Evolutionary conservation across 176 grass and related monocot genomes (phyloP), one percentile per base, ranked within the genome.

Genomic region (Eleusine indica): DNA sequence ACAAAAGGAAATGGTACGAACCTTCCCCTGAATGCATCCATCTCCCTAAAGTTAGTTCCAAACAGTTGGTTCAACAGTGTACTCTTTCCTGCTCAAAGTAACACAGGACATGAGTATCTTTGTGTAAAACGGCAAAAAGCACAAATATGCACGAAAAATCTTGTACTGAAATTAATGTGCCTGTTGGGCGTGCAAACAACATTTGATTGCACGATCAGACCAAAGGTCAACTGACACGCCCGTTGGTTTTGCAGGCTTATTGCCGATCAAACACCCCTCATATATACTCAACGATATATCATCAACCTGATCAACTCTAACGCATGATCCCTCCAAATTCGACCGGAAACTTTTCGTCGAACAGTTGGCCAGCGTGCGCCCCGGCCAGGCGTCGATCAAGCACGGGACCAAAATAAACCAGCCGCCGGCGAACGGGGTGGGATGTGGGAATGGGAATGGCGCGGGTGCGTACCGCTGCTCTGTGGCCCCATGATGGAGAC

Each of bases 11-110:
- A 62, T 5, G 28, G 5, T 29, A 41, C 18, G 47, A 94, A 97
- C 95, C 95, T 94, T 86, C 95, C 95, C 42, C 83, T 94, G 75
- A 94, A 97, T 21, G 95, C 88, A 86, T 97, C 92, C 95, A 97
- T 97, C 89, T 97, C 95, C 78, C 53, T 93, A 62, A 97, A 97
- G 47, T 93, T 91, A 71, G 95, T 97, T 43, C 91, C 75, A 65
- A 97, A 97, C 11, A 97, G 90, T 86, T 91, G 92, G 81, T 97
- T 97, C 80, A 97, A 75, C 73, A 97, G 79, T 40, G 95, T 97
- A 81, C 95, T 97, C 86, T 97, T 97, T 85, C 95, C 95, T 94
- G 86, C 71, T 90, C 88, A 70, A 83, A 87, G 18, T 63, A 74
- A 53, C 18, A 53, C 18, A 37, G 51, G 52, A 49, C 6, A 41